These are phyloP conservation scores for Pythium pectinolyticum DNA, from an alignment of 352 stramenopile species.

Conservation along the genomic window DNA sequence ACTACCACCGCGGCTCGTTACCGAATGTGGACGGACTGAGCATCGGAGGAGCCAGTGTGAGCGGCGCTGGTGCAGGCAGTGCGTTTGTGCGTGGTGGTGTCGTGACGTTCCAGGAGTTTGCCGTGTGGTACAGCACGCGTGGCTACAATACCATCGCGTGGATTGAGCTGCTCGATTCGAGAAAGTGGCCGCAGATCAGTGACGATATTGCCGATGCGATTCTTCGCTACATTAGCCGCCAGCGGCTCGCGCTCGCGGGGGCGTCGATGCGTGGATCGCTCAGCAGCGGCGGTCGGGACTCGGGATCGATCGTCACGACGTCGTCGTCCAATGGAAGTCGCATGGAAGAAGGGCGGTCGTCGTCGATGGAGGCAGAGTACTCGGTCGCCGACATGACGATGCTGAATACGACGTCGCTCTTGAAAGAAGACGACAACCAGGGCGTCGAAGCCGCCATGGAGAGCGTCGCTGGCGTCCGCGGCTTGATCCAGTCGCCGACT, in stretches of 20 bases:
- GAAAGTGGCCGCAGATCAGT: conserved; percentile 80
- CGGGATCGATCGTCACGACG: conserved; percentile 62
- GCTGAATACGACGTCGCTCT: conserved; percentile 41
- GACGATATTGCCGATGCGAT: conserved; percentile 66
- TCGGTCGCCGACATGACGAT: conserved; percentile 38
- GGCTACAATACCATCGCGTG: conserved; percentile 85
- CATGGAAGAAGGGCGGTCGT: conserved; percentile 30
- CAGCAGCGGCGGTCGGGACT: conserved; percentile 41
- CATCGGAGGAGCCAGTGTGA: conserved; percentile 54
- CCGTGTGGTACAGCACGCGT: conserved; percentile 80
- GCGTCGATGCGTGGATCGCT: conserved; percentile 18
- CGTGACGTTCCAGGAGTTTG: conserved; percentile 86
- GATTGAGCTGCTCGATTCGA: conserved; percentile 82
- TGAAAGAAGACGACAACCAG: conserved; percentile 38
- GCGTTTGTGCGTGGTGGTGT: conserved; percentile 73
- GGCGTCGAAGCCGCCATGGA: conserved; percentile 39
- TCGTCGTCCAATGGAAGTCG: conserved; percentile 67
- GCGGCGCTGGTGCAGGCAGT: conserved; percentile 58
- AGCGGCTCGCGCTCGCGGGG: conserved; percentile 57
- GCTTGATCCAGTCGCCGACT: conserved; percentile 59
- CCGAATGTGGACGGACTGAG: conserved; percentile 56
- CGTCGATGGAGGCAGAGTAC: conserved; percentile 46
- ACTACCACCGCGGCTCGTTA: conserved; percentile 73
- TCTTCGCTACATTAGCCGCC: conserved; percentile 69
- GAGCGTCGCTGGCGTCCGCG: conserved; percentile 52